Evolutionary conservation across 306 rosid genomes (phyloP), one percentile per base, ranked within the genome.

Genomic region (Fragaria vesca): DNA sequence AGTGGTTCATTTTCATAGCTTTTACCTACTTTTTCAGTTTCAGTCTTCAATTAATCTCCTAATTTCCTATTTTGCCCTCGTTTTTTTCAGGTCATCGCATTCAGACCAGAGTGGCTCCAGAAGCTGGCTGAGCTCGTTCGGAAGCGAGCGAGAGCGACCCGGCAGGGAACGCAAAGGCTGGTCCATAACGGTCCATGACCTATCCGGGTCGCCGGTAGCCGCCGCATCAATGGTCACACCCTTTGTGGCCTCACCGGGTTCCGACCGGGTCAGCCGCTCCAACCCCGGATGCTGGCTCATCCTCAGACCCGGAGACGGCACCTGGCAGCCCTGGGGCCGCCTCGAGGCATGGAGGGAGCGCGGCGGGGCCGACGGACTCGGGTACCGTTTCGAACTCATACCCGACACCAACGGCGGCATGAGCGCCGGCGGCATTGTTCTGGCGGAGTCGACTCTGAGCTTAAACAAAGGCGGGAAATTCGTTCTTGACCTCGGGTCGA

Each of bases 401-500:
- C 82, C 83, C 6, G 78, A 74, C 32, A 43, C 46, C 11, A 75
- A 77, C 76, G 72, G 81, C 46, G 6, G 79, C 48, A 66, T 85
- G 32, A 77, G 79, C 60, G 79, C 83, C 34, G 60, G 60, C 38
- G 51, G 48, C 18, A 83, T 93, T 38, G 90, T 90, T 4, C 83
- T 93, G 6, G 83, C 97, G 0, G 97, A 93, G 81, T 93, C 97
- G 11, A 80, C 90, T 0, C 58, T 90, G 21, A 93, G 87, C 28
- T n/a, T 79, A 0, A 84, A 61, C 69, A 90, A 86, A 66, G 89
- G 89, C 24, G 89, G 89, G 36, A 81, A 76, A 60, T 86, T 86
- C 21, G 91, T 65, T 61, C 83, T 2, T 81, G 85, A 8, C 71
- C 81, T 95, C 4, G 74, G 87, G 28, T 82, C 89, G 1, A 61